Percentiles rank a stretch among this genome's conserved stretches.
phyloP scores from a whole-genome alignment of 768 basidiomycete species.

The Suillus luteus region DNA sequence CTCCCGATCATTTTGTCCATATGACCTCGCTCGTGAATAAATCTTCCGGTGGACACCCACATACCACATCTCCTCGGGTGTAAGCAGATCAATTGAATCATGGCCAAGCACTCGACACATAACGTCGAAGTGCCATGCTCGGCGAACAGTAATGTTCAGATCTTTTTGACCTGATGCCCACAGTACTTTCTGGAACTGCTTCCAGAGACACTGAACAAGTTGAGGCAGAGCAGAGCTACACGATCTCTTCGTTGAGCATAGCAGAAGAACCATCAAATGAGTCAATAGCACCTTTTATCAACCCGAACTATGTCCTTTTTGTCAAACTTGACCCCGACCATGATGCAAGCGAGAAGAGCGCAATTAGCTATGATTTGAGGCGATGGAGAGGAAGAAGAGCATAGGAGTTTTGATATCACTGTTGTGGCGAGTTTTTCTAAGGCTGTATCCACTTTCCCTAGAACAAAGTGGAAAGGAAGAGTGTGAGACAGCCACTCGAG shows the following conservation, averaged over 20 bases:
- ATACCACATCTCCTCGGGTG: not conserved
- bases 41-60: not conserved
- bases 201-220: not conserved
- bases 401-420: no score
- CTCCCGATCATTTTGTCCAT: not conserved
- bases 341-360: not conserved
- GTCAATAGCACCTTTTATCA: not conserved
- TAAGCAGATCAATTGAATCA: no score
- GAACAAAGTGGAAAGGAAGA: no score
- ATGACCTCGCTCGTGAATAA: not conserved
- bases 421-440: no score
- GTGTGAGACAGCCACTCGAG: no score
- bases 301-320: not conserved
- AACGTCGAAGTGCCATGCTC: not conserved
- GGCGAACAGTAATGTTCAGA: not conserved
- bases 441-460: no score
- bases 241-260: not conserved
- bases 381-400: not conserved
- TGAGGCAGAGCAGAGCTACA: not conserved
- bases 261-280: not conserved
- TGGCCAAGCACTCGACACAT: not conserved
- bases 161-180: not conserved
- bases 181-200: not conserved
- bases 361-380: not conserved
- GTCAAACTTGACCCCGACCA: not conserved